phyloP scores from a whole-genome alignment of 139 green algal species.

The Auxenochlorella protothecoides region DNA sequence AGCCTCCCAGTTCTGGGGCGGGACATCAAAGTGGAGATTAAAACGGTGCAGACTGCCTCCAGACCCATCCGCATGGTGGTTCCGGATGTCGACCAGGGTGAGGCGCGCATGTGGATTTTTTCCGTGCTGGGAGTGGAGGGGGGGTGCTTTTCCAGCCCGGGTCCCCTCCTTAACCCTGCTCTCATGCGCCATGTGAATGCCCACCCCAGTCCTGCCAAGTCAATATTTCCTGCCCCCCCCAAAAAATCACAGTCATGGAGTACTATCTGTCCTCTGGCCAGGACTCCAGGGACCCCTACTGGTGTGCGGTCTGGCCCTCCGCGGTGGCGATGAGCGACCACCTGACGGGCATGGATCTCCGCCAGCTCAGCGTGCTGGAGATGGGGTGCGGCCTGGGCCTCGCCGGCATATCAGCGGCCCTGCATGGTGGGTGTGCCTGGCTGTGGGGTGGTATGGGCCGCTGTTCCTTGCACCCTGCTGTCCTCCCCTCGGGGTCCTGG shows the following conservation, averaged over 20 bases:
- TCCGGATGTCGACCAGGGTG: no score
- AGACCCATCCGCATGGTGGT: no score
- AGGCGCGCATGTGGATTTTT: not conserved
- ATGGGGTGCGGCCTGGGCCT: constrained; percentile 63
- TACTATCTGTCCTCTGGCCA: constrained; percentile 54
- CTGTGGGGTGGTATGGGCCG: not conserved
- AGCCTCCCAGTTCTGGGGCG: no score
- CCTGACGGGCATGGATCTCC: constrained; percentile 31
- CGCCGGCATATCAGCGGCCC: constrained; percentile 55
- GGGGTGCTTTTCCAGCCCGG: not conserved
- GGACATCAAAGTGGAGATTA: no score
- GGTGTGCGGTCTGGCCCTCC: constrained; percentile 53
- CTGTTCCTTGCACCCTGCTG: not conserved
- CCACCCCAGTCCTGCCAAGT: not conserved
- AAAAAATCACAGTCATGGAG: constrained; percentile 44
- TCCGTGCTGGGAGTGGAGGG: not conserved
- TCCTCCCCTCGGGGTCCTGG: not conserved
- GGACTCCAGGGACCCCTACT: constrained; percentile 7
- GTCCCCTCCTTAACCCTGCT: not conserved
- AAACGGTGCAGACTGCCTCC: no score
- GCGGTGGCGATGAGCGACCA: constrained; percentile 55
- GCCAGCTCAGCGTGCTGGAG: constrained; percentile 52
- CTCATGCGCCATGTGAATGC: not conserved
- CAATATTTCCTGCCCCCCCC: no score
- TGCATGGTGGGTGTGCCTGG: constrained; percentile 35